Base-by-base conservation (phyloP, 1,139 yeast species). In the Hemisphaericaspora subhashii region DNA sequence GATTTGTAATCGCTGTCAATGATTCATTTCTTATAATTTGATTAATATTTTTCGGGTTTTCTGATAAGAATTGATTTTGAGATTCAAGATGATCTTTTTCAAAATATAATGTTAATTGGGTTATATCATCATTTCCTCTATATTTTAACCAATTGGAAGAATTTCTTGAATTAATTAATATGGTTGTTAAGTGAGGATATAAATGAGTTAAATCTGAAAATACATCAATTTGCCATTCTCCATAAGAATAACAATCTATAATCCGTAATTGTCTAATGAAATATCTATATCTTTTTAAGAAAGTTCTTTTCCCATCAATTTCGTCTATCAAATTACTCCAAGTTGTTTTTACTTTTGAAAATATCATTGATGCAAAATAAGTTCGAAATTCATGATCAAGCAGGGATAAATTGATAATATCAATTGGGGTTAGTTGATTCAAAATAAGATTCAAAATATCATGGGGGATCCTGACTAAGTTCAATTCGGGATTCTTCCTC, bases 71-170 rank as follows among this genome's bases (percentile, higher is more conserved):
- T n/a, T 34, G 30, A 3, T 31, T 22, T 31, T 45, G 47, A 11
- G 63, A 50, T 31, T 60, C 66, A 26, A 41, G 46, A 40, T 61
- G 60, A 11, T 39, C 42, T 12, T 42, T 37, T 13, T 62, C 66
- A 38, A 55, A 53, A 45, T 63, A 63, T 15, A 71, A 47, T 1
- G 62, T 53, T 13, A 71, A 42, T 9, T 45, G 33, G 10, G 28
- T 46, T 22, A 67, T 38, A 13, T 43, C 44, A 10, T 40, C 31
- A 37, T 57, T 52, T 2, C 38, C 22, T 36, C 72, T 45, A 50
- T 68, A 69, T 43, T 68, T 69, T 22, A 71, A 51, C 77, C 77
- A 71, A 41, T 65, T 60, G 2, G 75, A 64, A 26, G 72, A 66
- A 39, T 61, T 68, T 34, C 54, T 56, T 2, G 73, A 54, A 42